Conservation (phyloP, 2,329 filamentous ascomycete species). For the Ceratocystis smalleyi region DNA sequence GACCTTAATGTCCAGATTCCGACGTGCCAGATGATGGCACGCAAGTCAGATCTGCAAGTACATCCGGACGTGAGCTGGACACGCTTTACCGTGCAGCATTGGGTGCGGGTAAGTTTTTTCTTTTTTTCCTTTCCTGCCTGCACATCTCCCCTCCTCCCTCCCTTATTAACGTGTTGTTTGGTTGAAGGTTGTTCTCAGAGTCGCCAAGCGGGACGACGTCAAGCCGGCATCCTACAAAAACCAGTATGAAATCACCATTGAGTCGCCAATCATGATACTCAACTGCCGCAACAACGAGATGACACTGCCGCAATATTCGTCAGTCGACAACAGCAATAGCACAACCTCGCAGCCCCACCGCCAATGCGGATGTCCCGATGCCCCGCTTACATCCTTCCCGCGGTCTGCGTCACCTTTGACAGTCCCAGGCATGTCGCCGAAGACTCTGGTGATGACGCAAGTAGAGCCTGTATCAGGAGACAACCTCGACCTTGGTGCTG, state of each 20-base stretch:
- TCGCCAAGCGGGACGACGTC: conserved; percentile 66
- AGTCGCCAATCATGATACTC: conserved; percentile 85
- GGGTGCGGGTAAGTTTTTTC: conserved; percentile 61
- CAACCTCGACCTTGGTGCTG: background rate
- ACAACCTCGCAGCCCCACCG: conserved; percentile 32
- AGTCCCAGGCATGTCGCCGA: conserved; percentile 6
- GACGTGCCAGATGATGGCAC: conserved; percentile 73
- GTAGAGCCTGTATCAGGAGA: conserved; percentile 3
- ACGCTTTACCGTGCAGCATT: conserved; percentile 86
- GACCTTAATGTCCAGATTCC: conserved; percentile 88
- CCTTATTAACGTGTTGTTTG: background rate
- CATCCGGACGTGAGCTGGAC: conserved; percentile 89
- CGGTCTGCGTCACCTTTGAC: background rate
- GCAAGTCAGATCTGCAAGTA: conserved; percentile 48
- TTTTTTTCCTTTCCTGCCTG: background rate
- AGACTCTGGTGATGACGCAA: conserved; percentile 1
- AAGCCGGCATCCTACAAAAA: conserved; percentile 58
- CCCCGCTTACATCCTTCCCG: conserved; percentile 12
- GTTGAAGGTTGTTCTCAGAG: conserved; percentile 72
- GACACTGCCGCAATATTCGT: conserved; percentile 60
- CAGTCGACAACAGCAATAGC: conserved; percentile 37
- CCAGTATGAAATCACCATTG: conserved; percentile 92
- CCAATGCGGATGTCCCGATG: conserved; percentile 40
- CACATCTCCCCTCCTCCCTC: background rate
- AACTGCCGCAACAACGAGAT: conserved; percentile 91